phyloP scores from a whole-genome alignment of 2,329 filamentous ascomycete species.

The Blastomyces gilchristii region DNA sequence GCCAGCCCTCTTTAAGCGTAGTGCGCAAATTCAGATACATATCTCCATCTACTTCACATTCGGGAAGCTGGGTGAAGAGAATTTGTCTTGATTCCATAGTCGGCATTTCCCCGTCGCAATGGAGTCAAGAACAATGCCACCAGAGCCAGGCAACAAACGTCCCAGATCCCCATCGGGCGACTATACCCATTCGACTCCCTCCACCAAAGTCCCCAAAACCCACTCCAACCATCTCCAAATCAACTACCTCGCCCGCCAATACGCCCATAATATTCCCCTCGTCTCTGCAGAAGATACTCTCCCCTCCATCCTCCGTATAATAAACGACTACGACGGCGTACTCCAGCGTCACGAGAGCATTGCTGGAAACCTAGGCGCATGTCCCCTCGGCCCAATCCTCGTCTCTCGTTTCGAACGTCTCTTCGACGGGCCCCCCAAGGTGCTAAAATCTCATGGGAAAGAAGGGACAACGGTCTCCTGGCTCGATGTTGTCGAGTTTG shows the following conservation, averaged over 20 bases:
- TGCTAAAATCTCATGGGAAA: constrained; percentile 52
- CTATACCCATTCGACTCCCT: constrained; percentile 25
- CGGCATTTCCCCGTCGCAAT: constrained; percentile 18
- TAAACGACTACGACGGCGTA: constrained; percentile 75
- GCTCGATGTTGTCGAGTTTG: constrained; percentile 78
- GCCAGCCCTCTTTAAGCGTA: not conserved
- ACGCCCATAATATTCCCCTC: constrained; percentile 51
- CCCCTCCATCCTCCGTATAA: constrained; percentile 58
- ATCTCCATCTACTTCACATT: not conserved
- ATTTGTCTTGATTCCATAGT: not conserved
- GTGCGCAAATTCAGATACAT: not conserved
- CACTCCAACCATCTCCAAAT: constrained; percentile 53
- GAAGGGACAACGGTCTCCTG: constrained; percentile 58
- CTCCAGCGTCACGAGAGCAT: constrained; percentile 78
- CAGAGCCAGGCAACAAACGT: constrained; percentile 35
- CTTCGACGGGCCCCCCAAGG: constrained; percentile 69
- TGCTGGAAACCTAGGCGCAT: constrained; percentile 73
- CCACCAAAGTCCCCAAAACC: constrained; percentile 45
- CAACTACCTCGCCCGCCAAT: constrained; percentile 57
- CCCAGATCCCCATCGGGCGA: constrained; percentile 38
- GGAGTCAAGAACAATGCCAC: constrained; percentile 27
- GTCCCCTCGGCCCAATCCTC: constrained; percentile 69
- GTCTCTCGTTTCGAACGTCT: constrained; percentile 78
- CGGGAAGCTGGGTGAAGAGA: not conserved
- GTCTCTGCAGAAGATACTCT: constrained; percentile 60